These are phyloP conservation scores for Phaffia rhodozyma DNA, from an alignment of 1,284 basidiomycete species.

Conservation along the genomic window DNA sequence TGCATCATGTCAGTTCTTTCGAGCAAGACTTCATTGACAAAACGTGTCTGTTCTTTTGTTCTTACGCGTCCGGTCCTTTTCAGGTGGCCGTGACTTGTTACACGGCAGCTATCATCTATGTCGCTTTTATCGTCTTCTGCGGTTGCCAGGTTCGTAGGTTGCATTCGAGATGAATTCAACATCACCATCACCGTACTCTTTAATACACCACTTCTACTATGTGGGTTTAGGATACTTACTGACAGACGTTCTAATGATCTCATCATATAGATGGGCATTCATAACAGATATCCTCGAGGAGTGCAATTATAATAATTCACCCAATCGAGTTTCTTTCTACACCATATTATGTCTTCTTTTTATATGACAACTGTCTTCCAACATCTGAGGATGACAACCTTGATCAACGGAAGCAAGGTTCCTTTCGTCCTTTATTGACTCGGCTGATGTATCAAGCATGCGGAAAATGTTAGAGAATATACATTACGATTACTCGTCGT, in stretches of 20 bases:
- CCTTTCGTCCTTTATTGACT: background rate
- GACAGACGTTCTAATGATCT: background rate
- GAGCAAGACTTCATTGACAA: too few relatives aligned
- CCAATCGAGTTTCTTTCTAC: background rate
- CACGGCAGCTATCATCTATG: slow-evolving; percentile 40
- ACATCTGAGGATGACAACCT: background rate
- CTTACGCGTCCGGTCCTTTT: background rate
- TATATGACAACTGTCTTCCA: background rate
- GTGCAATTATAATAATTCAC: slow-evolving; percentile 31
- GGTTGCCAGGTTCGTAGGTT: slow-evolving; percentile 36
- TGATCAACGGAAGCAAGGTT: background rate
- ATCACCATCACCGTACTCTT: background rate
- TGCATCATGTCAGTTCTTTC: too few relatives aligned
- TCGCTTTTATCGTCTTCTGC: slow-evolving; percentile 41
- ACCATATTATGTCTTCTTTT: background rate
- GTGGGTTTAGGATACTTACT: background rate
- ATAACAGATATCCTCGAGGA: slow-evolving; percentile 35
- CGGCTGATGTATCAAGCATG: too few relatives aligned
- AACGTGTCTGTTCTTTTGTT: background rate
- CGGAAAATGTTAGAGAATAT: too few relatives aligned
- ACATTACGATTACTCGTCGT: background rate
- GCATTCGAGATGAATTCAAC: slow-evolving; percentile 16
- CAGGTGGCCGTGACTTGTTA: slow-evolving; percentile 39
- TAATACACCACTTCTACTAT: background rate
- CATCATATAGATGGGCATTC: slow-evolving; percentile 29